phyloP scores from a whole-genome alignment of 768 basidiomycete species.

The Lanmaoa pseudosensibilis region DNA sequence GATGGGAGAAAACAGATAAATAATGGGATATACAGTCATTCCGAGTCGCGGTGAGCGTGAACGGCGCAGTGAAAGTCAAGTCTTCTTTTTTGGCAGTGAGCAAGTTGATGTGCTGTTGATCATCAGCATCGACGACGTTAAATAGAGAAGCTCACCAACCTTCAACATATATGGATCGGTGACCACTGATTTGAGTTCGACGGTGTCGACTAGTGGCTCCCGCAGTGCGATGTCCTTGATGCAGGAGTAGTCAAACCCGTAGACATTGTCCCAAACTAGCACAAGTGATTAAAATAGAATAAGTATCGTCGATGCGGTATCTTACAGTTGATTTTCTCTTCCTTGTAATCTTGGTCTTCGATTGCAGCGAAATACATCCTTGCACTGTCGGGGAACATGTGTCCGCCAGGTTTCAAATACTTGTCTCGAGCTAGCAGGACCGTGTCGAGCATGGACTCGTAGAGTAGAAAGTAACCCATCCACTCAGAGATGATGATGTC shows the following conservation, averaged over 20 bases:
- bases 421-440: slow-evolving; percentile 96
- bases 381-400: slow-evolving; percentile 95
- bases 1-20: background rate
- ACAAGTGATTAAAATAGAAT: slow-evolving; percentile 3
- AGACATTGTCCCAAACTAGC: slow-evolving; percentile 98
- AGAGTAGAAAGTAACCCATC: slow-evolving; percentile 99
- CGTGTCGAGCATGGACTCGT: slow-evolving; percentile 99
- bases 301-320: background rate
- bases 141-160: slow-evolving; percentile 40
- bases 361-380: slow-evolving; percentile 93
- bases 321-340: slow-evolving; percentile 97
- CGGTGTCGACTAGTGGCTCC: slow-evolving; percentile 98
- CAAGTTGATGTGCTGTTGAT: slow-evolving; percentile 79
- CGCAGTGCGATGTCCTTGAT: slow-evolving; percentile 98
- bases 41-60: slow-evolving; percentile 77
- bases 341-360: slow-evolving; percentile 99
- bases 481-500: slow-evolving; percentile 99
- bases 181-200: slow-evolving; percentile 93
- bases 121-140: slow-evolving; percentile 4
- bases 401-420: slow-evolving; percentile 87
- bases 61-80: slow-evolving; percentile 79
- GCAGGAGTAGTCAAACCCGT: slow-evolving; percentile 99
- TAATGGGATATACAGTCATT: slow-evolving; percentile 76
- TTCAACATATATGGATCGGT: slow-evolving; percentile 91
- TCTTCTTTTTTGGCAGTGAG: slow-evolving; percentile 94